These are phyloP conservation scores for Verruconis gallopava DNA, from an alignment of 2,329 filamentous ascomycete species.

Conservation along the genomic window DNA sequence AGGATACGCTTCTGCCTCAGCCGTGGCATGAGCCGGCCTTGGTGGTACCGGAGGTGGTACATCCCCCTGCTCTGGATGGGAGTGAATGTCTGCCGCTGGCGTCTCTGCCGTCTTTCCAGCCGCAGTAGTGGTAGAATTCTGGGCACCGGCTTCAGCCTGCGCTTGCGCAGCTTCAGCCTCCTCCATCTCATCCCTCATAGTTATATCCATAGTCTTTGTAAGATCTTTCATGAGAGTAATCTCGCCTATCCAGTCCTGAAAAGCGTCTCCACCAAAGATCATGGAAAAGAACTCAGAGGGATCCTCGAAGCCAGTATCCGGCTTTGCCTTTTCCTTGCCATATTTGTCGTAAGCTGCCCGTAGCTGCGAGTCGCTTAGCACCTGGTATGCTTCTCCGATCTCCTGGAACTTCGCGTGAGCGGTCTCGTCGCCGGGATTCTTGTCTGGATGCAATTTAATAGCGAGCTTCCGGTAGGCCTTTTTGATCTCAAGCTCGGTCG, in stretches of 20 bases:
- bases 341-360: slow-evolving; percentile 91
- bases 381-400: slow-evolving; percentile 62
- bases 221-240: slow-evolving; percentile 98
- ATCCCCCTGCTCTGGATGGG: too few relatives aligned
- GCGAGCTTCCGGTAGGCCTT: slow-evolving; percentile 88
- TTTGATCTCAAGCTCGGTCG: slow-evolving; percentile 86
- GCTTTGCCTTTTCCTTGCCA: slow-evolving; percentile 89
- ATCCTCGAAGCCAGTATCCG: slow-evolving; percentile 83
- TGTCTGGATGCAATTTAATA: slow-evolving; percentile 91
- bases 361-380: slow-evolving; percentile 76
- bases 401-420: slow-evolving; percentile 91
- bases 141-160: slow-evolving; percentile 8
- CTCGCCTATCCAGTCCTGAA: slow-evolving; percentile 92
- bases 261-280: slow-evolving; percentile 95
- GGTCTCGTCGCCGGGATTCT: slow-evolving; percentile 91
- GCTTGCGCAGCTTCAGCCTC: slow-evolving; percentile 45
- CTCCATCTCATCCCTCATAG: slow-evolving; percentile 67
- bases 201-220: slow-evolving; percentile 96
- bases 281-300: slow-evolving; percentile 96
- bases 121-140: slow-evolving; percentile 31
- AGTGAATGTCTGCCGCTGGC: slow-evolving; percentile 12
- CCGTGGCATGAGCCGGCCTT: background rate
- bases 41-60: background rate
- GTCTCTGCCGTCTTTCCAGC: slow-evolving; percentile 38
- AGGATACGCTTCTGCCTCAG: background rate